Evolutionary conservation across 176 grass and related monocot species (phyloP).

Genomic region (bread wheat (Triticum aestivum)): IWGSC_CS_RefSeq_v2.1 NC_057808.1:391922605-391923104

Average conservation of each 20-base stretch:
- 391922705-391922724: slow-evolving; percentile 45
- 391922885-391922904: slow-evolving; percentile 25
- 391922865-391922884: slow-evolving; percentile 37
- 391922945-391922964: slow-evolving; percentile 37
- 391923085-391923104: slow-evolving; percentile 49
- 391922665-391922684: slow-evolving; percentile 67
- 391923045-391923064: slow-evolving; percentile 27
- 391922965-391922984: slow-evolving; percentile 42
- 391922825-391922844: slow-evolving; percentile 32
- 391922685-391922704: slow-evolving; percentile 63
- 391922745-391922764: slow-evolving; percentile 87
- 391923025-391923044: slow-evolving; percentile 23
- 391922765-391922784: slow-evolving; percentile 70
- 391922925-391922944: slow-evolving; percentile 59
- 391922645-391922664: slow-evolving; percentile 83
- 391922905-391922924: slow-evolving; percentile 49
- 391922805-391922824: slow-evolving; percentile 30
- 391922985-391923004: slow-evolving; percentile 37
- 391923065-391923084: slow-evolving; percentile 37
- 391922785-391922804: slow-evolving; percentile 36
- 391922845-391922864: slow-evolving; percentile 33
- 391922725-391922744: slow-evolving; percentile 79
- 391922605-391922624: slow-evolving; percentile 76
- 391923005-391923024: slow-evolving; percentile 34
- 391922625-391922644: slow-evolving; percentile 61